Base-by-base conservation (phyloP, 352 stramenopile genomes). In the Globisporangium uncinulatum region DNA sequence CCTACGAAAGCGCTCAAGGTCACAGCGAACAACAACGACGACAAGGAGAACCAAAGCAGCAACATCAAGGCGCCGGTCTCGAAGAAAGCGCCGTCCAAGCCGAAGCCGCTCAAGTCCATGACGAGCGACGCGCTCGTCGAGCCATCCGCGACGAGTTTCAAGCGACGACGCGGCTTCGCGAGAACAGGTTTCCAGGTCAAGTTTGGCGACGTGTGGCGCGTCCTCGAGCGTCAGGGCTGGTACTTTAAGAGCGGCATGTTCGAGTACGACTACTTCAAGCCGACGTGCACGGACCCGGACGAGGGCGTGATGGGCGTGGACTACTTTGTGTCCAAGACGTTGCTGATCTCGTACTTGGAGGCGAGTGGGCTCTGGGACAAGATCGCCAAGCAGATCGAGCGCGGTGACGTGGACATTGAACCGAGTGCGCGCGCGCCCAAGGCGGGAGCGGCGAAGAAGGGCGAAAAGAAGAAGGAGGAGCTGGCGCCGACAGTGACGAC, bases 231-330 rank as follows among this genome's bases (percentile, higher is more conserved):
- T 39, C 57, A 83, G 56, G 78, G 79, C 4, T 91, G 81, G 81
- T 69, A 84, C 36, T 79, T 74, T 41, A 59, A 56, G 17, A 29
- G 36, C 50, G 58, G 75, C 6, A 47, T n/a, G 6, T 64, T 89
- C 5, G 79, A 75, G 19, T 91, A 79, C 49, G 76, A 88, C 51
- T 91, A 86, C 67, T 87, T 87, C 63, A 86, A 73, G 54, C 81
- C 81, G 7, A 62, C 71, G 44, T 83, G 67, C n/a, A 54, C 62
- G 2, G 69, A 62, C 9, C 36, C 55, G n/a, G 61, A 57, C 14
- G 68, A 86, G 13, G 73, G 71, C 6, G 32, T 65, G 10, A 51
- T 51, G 43, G 66, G 64, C 29, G 56, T 74, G 11, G 79, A 89
- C 57, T 89, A 79, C 62, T 91, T 89, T 47, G 60, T 54, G 31